Evolutionary conservation across 768 basidiomycete genomes (phyloP), one percentile per base, ranked within the genome.

Genomic region (Boletus subparvulus): DNA sequence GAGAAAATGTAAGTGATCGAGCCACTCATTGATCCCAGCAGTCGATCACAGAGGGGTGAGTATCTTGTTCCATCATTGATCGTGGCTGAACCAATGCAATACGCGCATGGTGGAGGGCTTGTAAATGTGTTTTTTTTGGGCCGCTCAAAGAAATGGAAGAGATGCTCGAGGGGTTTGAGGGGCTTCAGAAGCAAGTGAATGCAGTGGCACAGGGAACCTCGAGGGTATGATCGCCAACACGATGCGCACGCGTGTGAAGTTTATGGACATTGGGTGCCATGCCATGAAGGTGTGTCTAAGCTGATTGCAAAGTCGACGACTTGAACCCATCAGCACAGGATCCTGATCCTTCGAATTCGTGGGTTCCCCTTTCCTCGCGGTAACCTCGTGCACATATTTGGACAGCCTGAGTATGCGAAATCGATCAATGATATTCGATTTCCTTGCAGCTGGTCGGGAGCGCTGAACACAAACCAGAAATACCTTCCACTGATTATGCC

Each of bases 211-310:
- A 30, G 33, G 46, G n/a, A 30, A 56, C 26, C 54, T 21, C 12
- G 39, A 47, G 6, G 41, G 9, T 32, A 30, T 35, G 35, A 57
- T 37, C 35, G 36, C 14, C 40, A 44, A 42, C 39, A 33, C 35
- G 56, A 19, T 37, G 13, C 17, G 55, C 42, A 58, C 42, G 36
- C 58, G 57, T 35, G 39, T 4, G 47, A 50, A 58, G 47, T 11
- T 26, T 13, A 30, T 36, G 54, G 28, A 17, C 26, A n/a, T 42
- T 21, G 12, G 16, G 3, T 11, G 42, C 33, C 57, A 50, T 50
- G 35, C 55, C 36, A 44, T 49, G 42, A 50, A 50, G 47, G 56
- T 45, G 57, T 45, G 55, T 49, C 28, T 26, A 11, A 33, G 17
- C 41, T 17, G 41, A 19, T 11, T 26, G 17, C 28, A 30, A n/a